Evolutionary conservation across 805 yeast species (phyloP).

Genomic region (Ogataea trehaloabstinens): DNA sequence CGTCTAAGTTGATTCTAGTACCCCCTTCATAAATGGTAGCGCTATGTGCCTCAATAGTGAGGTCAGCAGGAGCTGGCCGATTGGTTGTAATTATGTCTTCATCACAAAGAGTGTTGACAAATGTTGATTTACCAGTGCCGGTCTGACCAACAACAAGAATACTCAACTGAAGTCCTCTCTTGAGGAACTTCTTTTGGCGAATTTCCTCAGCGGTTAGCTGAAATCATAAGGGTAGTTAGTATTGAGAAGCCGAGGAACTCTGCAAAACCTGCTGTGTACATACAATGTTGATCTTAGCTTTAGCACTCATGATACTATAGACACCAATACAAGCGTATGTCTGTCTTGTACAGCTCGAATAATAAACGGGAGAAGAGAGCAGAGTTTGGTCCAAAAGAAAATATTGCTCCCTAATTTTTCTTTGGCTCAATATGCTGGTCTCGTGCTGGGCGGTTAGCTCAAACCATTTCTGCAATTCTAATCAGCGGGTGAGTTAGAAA

Average conservation of each 20-base stretch:
- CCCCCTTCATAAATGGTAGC: conserved; percentile 41
- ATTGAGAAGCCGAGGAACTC: neutral
- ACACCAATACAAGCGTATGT: no score
- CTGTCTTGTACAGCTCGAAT: no score
- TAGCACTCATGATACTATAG: conserved; percentile 20
- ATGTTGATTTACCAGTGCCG: conserved; percentile 79
- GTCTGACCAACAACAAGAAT: conserved; percentile 48
- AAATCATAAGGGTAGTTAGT: neutral
- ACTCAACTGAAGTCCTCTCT: conserved; percentile 49
- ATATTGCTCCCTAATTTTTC: no score
- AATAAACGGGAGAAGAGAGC: no score
- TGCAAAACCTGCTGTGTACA: no score
- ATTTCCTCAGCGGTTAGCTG: conserved; percentile 34
- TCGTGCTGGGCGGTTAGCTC: neutral
- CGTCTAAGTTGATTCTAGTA: conserved; percentile 53
- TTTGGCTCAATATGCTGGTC: no score
- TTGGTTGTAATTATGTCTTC: conserved; percentile 41
- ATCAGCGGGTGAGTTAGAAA: conserved; percentile 1
- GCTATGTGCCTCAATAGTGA: conserved; percentile 31
- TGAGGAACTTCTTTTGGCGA: conserved; percentile 45
- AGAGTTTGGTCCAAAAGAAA: no score
- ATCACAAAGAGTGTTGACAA: conserved; percentile 77
- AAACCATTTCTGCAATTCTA: neutral
- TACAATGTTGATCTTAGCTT: conserved; percentile 19
- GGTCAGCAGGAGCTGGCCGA: conserved; percentile 34